Percentiles rank a stretch among this genome's conserved stretches.
These are phyloP conservation scores for Bruguiera hainesii DNA, from an alignment of 441 rosid species.

Conservation along the genomic window DNA sequence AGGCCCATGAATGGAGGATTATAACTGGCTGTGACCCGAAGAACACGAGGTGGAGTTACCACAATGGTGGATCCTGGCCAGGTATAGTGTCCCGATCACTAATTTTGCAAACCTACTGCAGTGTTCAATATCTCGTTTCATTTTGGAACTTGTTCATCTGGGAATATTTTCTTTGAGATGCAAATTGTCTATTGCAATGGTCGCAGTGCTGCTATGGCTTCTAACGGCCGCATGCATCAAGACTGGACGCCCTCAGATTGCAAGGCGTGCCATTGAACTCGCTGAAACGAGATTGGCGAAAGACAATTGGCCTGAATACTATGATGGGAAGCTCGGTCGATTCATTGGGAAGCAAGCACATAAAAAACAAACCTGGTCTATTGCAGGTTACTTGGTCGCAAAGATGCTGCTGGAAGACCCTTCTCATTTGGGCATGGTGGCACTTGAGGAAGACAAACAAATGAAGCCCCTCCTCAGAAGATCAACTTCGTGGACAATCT, in stretches of 20 bases:
- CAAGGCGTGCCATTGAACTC: conserved; percentile 69
- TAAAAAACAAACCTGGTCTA: conserved; percentile 84
- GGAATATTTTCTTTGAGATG: neutral
- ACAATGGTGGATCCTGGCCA: conserved; percentile 98
- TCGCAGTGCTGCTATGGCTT: conserved; percentile 84
- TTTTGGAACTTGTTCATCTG: neutral
- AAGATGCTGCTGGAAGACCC: conserved; percentile 97
- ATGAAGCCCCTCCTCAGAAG: conserved; percentile 70
- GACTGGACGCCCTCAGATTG: conserved; percentile 89
- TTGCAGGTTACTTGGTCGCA: conserved; percentile 86
- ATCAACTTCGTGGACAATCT: conserved; percentile 74
- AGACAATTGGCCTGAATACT: conserved; percentile 90
- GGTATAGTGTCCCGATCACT: conserved; percentile 31
- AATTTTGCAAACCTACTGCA: too few species aligned
- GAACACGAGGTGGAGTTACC: conserved; percentile 94
- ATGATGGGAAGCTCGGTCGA: conserved; percentile 83
- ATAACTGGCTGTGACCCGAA: conserved; percentile 88
- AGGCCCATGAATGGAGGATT: conserved; percentile 80
- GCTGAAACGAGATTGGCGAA: conserved; percentile 66
- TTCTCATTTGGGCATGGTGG: conserved; percentile 79
- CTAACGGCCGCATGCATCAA: conserved; percentile 84
- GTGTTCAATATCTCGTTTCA: too few species aligned
- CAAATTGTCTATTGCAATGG: conserved; percentile 4
- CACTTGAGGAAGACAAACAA: conserved; percentile 88
- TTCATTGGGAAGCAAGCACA: conserved; percentile 82